Base-by-base conservation (phyloP, 345 rosid genomes). In the Eucalyptus paniculata region DNA sequence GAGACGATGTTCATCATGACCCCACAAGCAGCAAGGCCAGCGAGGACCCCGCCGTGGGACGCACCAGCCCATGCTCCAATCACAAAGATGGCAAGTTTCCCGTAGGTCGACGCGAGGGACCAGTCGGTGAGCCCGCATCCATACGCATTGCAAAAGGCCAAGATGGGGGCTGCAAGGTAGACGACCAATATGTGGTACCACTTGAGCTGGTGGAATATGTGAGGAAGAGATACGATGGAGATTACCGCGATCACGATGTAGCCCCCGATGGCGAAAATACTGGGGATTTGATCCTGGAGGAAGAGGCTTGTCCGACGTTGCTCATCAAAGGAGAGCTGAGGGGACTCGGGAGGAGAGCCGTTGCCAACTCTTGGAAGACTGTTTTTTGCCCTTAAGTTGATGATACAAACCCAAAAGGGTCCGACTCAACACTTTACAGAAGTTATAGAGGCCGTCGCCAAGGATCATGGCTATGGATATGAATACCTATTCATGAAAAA, bases 1-100 rank as follows among this genome's bases (percentile, higher is more conserved):
- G 98, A 94, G 32, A 97, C 98, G n/a, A 96, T 97, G 92, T 94
- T 95, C 98, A 96, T 97, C 97, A 97, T 96, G 60, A 97, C 98
- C 37, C 98, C 99, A 88, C 99, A 97, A 1, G 98, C 95, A 49
- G 97, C 97, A 60, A 96, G 91, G 40, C 98, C 98, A 9, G 98
- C 98, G 0, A 97, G 91, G 89, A 97, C 94, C 50, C 98, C 97
- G 6, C 97, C 98, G 4, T 94, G 93, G 24, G 91, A 89, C 2
- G 91, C 87, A 4, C 98, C 99, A 10, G 95, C 97, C 98, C 96
- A 95, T 30, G 97, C 93, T 4, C 98, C 97, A 1, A 96, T 91
- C 47, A 92, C 92, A 90, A 96, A 95, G 89, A 97, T 96, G 19
- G 96, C 97, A 4, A 97, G 93, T 92, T 95, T 97, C 86, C 99